These are phyloP conservation scores for Candida hungchunana DNA, from an alignment of 805 yeast species.

Conservation along the genomic window DNA sequence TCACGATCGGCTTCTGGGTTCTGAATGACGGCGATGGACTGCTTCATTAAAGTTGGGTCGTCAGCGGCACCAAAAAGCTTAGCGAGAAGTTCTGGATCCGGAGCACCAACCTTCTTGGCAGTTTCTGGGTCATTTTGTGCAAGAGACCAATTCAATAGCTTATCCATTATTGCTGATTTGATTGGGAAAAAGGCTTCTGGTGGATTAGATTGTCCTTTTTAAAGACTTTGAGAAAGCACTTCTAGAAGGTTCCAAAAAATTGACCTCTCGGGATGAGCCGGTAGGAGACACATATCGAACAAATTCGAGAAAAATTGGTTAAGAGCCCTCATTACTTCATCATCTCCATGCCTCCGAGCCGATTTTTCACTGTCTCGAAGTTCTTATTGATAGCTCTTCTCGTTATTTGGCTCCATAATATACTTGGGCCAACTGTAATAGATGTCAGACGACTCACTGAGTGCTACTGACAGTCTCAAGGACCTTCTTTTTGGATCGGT, in stretches of 20 bases:
- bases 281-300: slow-evolving; percentile 4
- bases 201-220: not conserved
- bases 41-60: slow-evolving; percentile 85
- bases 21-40: slow-evolving; percentile 57
- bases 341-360: too few species aligned
- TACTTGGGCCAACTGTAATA: not conserved
- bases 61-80: slow-evolving; percentile 78
- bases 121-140: slow-evolving; percentile 72
- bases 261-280: slow-evolving; percentile 1
- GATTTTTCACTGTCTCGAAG: not conserved
- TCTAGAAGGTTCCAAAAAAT: slow-evolving; percentile 4
- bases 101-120: slow-evolving; percentile 54
- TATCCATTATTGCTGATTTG: slow-evolving; percentile 57
- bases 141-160: slow-evolving; percentile 91
- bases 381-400: not conserved
- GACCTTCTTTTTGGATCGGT: slow-evolving; percentile 37
- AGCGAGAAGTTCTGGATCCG: slow-evolving; percentile 75
- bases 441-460: slow-evolving; percentile 10
- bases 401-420: too few species aligned
- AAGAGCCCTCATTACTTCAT: not conserved
- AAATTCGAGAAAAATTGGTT: slow-evolving; percentile 2
- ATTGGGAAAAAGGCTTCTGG: not conserved
- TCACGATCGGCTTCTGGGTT: slow-evolving; percentile 58
- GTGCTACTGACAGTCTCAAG: slow-evolving; percentile 26
- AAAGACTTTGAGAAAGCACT: not conserved